Evolutionary conservation across 75 land plant genomes (phyloP), one percentile per base, ranked within the genome.

Genomic region (Ceratopteris richardii): DNA sequence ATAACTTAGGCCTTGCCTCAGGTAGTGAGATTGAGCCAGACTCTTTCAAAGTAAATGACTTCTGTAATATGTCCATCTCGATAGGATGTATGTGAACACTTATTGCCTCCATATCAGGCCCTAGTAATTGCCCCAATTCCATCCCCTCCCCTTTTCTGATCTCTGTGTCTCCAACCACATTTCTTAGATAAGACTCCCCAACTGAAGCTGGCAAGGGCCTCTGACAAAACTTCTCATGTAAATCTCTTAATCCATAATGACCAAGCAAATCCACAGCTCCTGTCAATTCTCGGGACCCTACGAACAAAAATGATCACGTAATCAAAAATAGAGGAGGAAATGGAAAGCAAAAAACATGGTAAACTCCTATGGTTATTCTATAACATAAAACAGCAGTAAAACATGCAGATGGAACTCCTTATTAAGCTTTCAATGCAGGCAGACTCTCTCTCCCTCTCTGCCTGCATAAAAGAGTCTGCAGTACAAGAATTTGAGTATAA

Each of bases 81-180:
- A 92, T 80, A 6, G 90, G 86, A 16, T 78, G 82, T 52, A 91
- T 82, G n/a, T 61, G 37, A 1, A 67, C 63, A 67, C 60, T 66
- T 23, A 71, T 43, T 33, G 83, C 74, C 55, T 71, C 63, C 26
- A 73, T 60, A 50, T 65, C 70, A 0, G 87, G 66, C 40, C 73
- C 69, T 43, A 82, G 54, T 26, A 85, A 75, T 58, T 92, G 87
- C 51, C 81, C 78, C 48, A 92, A 62, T 55, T 92, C 90, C 98
- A 92, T 92, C 16, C 95, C 98, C 50, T 88, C 98, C 47, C 98
- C 98, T 67, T 76, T 92, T 31, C 94, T 70, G 18, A 92, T 85
- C 54, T 92, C 98, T 30, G 80, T 88, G 43, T 92, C 98, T 33
- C 95, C 98, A 17, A 85, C 90, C 44, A 92, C 87, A 65, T 92